A percentile compares a stretch with the other conserved stretches of the same genome.
These are phyloP conservation scores for Phytophthora uliginosa DNA, from an alignment of 352 stramenopile genomes.

Conservation along the genomic window DNA sequence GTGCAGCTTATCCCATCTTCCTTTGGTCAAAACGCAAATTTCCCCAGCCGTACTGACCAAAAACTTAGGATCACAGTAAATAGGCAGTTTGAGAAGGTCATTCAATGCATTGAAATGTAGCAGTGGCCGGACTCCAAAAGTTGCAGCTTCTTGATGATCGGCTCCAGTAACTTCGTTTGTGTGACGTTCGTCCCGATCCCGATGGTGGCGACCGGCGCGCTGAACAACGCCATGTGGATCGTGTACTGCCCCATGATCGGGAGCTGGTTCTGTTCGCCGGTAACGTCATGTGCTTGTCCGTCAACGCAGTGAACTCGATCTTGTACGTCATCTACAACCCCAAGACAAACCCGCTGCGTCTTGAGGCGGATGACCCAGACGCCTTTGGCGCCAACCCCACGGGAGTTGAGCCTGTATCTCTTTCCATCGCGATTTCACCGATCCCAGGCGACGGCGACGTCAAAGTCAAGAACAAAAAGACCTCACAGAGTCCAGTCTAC, in stretches of 20 bases:
- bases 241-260: slow-evolving; percentile 43
- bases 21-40: no score
- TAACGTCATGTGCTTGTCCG: background rate
- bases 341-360: slow-evolving; percentile 41
- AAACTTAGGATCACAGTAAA: no score
- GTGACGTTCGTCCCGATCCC: slow-evolving; percentile 51
- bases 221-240: slow-evolving; percentile 52
- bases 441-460: slow-evolving; percentile 1
- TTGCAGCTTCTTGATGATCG: no score
- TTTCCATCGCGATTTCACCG: slow-evolving; percentile 23
- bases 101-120: no score
- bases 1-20: no score
- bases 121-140: no score
- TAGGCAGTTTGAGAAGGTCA: no score
- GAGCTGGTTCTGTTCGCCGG: slow-evolving; percentile 48
- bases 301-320: background rate
- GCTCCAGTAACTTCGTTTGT: no score
- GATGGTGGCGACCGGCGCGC: slow-evolving; percentile 34
- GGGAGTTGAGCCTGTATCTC: slow-evolving; percentile 1
- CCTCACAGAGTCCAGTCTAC: no score
- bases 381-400: slow-evolving; percentile 9
- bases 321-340: slow-evolving; percentile 39
- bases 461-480: no score
- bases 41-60: no score
- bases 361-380: slow-evolving; percentile 16